Conservation (phyloP, 176 grass and related monocot species). For the Aegilops longissima region DNA sequence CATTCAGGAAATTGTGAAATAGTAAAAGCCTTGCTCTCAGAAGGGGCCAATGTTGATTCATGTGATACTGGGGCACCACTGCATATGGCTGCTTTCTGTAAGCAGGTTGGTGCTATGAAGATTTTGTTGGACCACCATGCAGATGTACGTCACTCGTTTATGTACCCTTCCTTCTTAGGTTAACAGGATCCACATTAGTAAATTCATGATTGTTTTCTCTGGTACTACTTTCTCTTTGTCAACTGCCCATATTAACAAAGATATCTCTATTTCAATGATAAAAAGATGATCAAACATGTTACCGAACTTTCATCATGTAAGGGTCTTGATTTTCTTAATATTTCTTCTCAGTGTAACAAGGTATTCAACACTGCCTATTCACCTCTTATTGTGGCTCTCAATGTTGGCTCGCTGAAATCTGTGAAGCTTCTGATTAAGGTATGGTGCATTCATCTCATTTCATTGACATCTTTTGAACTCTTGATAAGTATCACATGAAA, state of each 20-base stretch:
- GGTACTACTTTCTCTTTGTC: not conserved
- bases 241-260: not conserved
- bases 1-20: conserved; percentile 27
- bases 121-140: conserved; percentile 14
- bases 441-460: not conserved
- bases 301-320: not conserved
- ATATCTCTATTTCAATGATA: too few relatives aligned
- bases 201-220: too few relatives aligned
- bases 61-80: not conserved
- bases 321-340: conserved; percentile 13
- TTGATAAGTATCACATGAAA: too few relatives aligned
- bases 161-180: not conserved
- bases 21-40: conserved; percentile 14
- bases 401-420: not conserved
- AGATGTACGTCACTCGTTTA: not conserved
- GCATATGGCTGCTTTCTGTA: not conserved
- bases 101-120: not conserved
- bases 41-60: not conserved
- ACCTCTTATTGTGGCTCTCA: conserved; percentile 16
- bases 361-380: not conserved
- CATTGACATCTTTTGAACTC: too few relatives aligned
- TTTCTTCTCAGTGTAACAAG: conserved; percentile 28
- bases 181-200: too few relatives aligned
- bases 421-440: conserved; percentile 34
- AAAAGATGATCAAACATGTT: not conserved